Evolutionary conservation across 768 basidiomycete species (phyloP), one percentile per base, ranked within the genome.

Genomic region (Naganishia randhawae): DNA sequence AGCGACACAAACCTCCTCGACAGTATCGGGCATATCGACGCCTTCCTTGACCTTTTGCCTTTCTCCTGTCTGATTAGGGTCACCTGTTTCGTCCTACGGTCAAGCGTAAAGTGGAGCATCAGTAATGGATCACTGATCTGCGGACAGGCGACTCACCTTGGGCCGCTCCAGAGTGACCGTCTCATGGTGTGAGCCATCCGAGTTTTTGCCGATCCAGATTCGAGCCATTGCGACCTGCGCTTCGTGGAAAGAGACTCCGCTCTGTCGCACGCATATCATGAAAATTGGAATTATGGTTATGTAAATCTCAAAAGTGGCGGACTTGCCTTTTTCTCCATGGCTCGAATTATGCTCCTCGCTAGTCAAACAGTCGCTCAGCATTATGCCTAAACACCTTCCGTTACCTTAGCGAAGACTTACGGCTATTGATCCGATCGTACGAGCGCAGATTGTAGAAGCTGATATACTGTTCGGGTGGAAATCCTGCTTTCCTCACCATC

Each of bases 401-500:
- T 7, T 9, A 8, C 6, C 10, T 42, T 27, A 45, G 27, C 17
- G 3, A 33, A 9, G 8, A 61, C 63, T 52, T 31, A 61, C 51
- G 78, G 37, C 66, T 73, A 74, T 92, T 93, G 75, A 94, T 90
- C 29, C 93, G 84, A 76, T 97, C 94, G 76, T 94, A 99, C 0
- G 88, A 83, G 33, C 96, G 85, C 29, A 99, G 84, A 80, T 98
- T 92, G 82, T 90, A 97, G 84, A 96, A 92, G 13, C 88, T 85
- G 73, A 96, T 89, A 76, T 89, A 93, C 25, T 19, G 63, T 70
- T 70, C 62, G 71, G 73, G 50, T 71, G 71, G 50, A 73, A 75
- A 65, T 72, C 76, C 31, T 72, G 69, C 68, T 69, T 76, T n/a
- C 71, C 76, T 65, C 1, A 65, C 68, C 70, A 69, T 68, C 13